Conservation (phyloP, 345 rosid species). For the Syzygium grande region DNA sequence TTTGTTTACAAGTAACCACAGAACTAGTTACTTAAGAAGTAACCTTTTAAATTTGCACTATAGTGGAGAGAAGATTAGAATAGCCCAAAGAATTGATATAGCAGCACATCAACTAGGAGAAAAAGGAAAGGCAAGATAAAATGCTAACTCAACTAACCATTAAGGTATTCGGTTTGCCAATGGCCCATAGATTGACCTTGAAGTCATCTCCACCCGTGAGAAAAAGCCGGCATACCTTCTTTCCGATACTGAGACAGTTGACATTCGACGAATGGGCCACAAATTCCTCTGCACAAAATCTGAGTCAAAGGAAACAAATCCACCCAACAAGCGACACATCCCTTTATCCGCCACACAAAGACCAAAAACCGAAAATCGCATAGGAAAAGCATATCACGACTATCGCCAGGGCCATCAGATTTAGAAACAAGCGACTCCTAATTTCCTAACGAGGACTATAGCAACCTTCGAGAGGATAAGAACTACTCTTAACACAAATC, state of each 20-base stretch:
- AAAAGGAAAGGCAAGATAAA: background rate
- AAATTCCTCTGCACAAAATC: conserved; percentile 70
- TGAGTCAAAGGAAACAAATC: conserved; percentile 35
- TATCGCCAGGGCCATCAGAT: background rate
- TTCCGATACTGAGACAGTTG: conserved; percentile 74
- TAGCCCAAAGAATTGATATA: background rate
- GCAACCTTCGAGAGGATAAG: background rate
- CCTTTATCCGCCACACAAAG: background rate
- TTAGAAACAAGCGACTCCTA: background rate
- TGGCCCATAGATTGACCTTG: conserved; percentile 89
- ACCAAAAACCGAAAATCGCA: background rate
- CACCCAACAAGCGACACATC: background rate
- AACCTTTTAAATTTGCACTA: background rate
- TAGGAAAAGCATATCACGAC: background rate
- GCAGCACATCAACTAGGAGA: background rate
- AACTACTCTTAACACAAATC: background rate
- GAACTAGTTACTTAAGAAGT: background rate
- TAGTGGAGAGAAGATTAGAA: background rate
- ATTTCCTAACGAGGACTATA: background rate
- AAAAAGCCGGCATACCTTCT: conserved; percentile 65
- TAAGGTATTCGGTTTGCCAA: conserved; percentile 77
- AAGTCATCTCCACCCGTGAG: conserved; percentile 90
- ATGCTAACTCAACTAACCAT: conserved; percentile 42
- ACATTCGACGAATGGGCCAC: conserved; percentile 85
- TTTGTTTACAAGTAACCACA: background rate